Percentiles rank a stretch among this genome's conserved stretches.
Evolutionary conservation across 225 moss, liverwort and hornwort genomes (phyloP).

Genomic region (Ulota crispa): DNA sequence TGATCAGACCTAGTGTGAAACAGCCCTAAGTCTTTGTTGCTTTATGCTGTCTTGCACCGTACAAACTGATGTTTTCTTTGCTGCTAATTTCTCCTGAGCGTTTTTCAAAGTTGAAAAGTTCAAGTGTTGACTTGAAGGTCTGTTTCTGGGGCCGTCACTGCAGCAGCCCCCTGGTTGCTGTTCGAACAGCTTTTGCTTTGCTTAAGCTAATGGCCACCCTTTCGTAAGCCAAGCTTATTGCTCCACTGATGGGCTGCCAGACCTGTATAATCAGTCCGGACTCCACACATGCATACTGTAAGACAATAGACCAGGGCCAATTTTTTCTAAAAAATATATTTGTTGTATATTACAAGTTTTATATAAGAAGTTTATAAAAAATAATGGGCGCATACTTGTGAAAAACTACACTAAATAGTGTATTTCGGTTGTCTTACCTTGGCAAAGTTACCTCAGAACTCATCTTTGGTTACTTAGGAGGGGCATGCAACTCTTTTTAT

Average conservation of each 20-base stretch:
- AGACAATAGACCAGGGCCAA: not conserved
- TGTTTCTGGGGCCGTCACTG: not conserved
- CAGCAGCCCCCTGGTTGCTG: not conserved
- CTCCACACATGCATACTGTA: not conserved
- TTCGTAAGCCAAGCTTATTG: not conserved
- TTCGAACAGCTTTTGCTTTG: not conserved
- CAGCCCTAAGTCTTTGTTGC: too few species aligned
- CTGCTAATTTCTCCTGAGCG: conserved; percentile 1
- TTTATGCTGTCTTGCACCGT: too few species aligned
- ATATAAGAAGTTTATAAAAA: too few species aligned
- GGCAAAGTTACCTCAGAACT: too few species aligned
- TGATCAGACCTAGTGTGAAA: too few species aligned
- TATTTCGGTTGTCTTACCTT: too few species aligned
- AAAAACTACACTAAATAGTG: too few species aligned
- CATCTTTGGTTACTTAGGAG: too few species aligned
- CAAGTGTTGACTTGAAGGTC: not conserved
- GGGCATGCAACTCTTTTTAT: too few species aligned
- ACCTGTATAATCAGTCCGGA: not conserved
- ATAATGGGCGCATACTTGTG: too few species aligned
- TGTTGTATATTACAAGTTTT: too few species aligned
- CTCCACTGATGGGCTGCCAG: not conserved
- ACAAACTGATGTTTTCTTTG: not conserved
- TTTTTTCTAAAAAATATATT: too few species aligned
- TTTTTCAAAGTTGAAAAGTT: fast-evolving
- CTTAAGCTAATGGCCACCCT: not conserved